These are phyloP conservation scores for Venturia asperata DNA, from an alignment of 2,329 filamentous ascomycete genomes.

Conservation along the genomic window DNA sequence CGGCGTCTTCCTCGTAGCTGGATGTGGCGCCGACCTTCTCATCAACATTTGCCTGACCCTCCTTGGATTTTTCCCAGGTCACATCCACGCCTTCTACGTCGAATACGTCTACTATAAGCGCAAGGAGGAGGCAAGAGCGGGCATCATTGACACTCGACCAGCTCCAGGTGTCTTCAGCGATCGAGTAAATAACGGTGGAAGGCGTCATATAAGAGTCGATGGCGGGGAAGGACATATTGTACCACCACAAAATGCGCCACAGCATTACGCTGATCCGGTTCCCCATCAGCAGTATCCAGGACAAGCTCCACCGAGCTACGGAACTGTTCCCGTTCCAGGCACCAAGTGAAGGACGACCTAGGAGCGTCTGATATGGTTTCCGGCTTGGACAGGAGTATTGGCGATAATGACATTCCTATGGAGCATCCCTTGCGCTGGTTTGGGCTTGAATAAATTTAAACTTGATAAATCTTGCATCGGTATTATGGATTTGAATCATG, in stretches of 20 bases:
- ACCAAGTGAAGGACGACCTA: background rate
- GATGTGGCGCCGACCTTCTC: conserved; percentile 42
- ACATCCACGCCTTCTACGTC: conserved; percentile 68
- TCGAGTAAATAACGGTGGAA: conserved; percentile 39
- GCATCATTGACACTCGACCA: conserved; percentile 45
- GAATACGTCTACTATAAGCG: conserved; percentile 79
- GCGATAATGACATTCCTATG: background rate
- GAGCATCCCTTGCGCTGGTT: background rate
- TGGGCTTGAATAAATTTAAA: no score
- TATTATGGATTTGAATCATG: no score
- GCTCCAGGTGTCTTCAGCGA: conserved; percentile 68
- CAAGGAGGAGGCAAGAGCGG: conserved; percentile 54
- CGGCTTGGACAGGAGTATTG: background rate
- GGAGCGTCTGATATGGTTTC: background rate
- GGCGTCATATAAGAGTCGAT: background rate
- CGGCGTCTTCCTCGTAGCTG: conserved; percentile 43
- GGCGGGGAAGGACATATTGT: conserved; percentile 7
- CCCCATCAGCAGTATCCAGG: background rate
- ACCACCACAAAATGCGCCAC: background rate
- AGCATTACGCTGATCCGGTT: background rate
- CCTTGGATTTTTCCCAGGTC: conserved; percentile 54
- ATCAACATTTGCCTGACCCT: conserved; percentile 44
- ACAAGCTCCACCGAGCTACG: conserved; percentile 11
- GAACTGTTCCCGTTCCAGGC: conserved; percentile 6
- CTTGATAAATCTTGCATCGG: no score